These are phyloP conservation scores for Agaricus blazei DNA, from an alignment of 768 basidiomycete genomes.

Conservation along the genomic window DNA sequence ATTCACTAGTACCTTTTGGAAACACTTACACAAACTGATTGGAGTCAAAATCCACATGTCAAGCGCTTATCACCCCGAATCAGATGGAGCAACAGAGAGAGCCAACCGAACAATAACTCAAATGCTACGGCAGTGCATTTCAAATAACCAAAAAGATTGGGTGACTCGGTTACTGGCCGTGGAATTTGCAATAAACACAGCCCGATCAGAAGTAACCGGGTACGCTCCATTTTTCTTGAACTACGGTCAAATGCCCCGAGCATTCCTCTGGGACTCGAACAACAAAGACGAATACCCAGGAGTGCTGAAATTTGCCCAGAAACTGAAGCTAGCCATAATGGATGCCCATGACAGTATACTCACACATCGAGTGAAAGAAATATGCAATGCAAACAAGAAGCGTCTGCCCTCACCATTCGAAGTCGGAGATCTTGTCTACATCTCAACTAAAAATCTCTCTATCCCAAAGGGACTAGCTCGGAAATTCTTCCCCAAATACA, in stretches of 20 bases:
- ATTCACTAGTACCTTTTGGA: constrained; percentile 12
- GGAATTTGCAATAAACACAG: constrained; percentile 18
- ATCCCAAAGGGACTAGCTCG: constrained; percentile 3
- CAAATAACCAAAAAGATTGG: constrained; percentile 27
- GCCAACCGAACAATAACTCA: constrained; percentile 17
- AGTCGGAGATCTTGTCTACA: constrained; percentile 9
- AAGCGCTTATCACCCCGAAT: constrained; percentile 14
- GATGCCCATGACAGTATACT: constrained; percentile 28
- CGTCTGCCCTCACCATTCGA: constrained; percentile 7
- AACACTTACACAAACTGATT: constrained; percentile 8
- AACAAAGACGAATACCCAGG: constrained; percentile 13
- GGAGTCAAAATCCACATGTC: constrained; percentile 9
- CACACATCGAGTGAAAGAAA: constrained; percentile 22
- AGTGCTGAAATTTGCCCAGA: constrained; percentile 16
- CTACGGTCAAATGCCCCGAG: constrained; percentile 14
- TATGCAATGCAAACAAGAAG: constrained; percentile 17
- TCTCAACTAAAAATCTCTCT: constrained; percentile 6
- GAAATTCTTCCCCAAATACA: background rate
- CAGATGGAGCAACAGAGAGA: no score
- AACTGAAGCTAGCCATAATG: constrained; percentile 20
- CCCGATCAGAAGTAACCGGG: constrained; percentile 17
- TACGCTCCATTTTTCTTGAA: constrained; percentile 24
- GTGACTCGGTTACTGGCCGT: constrained; percentile 20
- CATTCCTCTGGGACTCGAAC: constrained; percentile 16
- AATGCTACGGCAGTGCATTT: constrained; percentile 19